Conservation (phyloP, 2,329 filamentous ascomycete species). For the Fusarium sublunatum region DNA sequence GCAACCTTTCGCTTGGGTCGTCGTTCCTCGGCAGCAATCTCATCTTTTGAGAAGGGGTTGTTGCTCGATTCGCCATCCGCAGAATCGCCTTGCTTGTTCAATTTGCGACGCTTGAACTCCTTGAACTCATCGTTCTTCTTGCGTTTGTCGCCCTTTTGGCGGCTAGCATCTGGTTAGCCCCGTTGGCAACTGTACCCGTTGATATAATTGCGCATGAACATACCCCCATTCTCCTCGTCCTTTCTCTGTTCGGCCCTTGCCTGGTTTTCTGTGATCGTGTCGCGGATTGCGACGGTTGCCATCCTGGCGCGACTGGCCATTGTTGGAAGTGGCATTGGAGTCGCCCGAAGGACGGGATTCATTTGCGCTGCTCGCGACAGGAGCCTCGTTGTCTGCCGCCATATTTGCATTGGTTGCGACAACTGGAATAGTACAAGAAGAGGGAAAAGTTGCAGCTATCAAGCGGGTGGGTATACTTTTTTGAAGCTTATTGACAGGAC, state of each 20-base stretch:
- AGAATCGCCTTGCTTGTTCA: slow-evolving; percentile 52
- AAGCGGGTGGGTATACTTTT: slow-evolving; percentile 22
- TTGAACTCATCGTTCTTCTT: slow-evolving; percentile 55
- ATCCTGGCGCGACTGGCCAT: slow-evolving; percentile 36
- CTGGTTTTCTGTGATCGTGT: slow-evolving; percentile 46
- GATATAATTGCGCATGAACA: slow-evolving; percentile 12
- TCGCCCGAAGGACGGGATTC: slow-evolving; percentile 34
- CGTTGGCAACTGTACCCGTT: slow-evolving; percentile 43
- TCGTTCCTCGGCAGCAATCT: slow-evolving; percentile 87
- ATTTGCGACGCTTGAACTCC: slow-evolving; percentile 57
- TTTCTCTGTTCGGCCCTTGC: slow-evolving; percentile 47
- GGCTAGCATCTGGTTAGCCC: slow-evolving; percentile 52
- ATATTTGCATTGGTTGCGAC: slow-evolving; percentile 49
- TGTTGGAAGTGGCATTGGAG: slow-evolving; percentile 34
- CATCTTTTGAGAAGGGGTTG: slow-evolving; percentile 74
- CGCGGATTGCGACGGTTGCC: slow-evolving; percentile 46
- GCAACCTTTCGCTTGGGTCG: slow-evolving; percentile 96
- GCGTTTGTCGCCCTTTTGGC: slow-evolving; percentile 54
- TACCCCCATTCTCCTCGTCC: slow-evolving; percentile 50
- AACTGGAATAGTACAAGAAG: slow-evolving; percentile 7
- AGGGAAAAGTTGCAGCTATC: slow-evolving; percentile 16
- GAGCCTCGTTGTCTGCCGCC: slow-evolving; percentile 48
- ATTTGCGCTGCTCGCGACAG: slow-evolving; percentile 43
- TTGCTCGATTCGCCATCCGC: slow-evolving; percentile 46
- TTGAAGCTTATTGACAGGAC: slow-evolving; percentile 24